Evolutionary conservation across 352 stramenopile species (phyloP).

Genomic region (Globisporangium polare): DNA sequence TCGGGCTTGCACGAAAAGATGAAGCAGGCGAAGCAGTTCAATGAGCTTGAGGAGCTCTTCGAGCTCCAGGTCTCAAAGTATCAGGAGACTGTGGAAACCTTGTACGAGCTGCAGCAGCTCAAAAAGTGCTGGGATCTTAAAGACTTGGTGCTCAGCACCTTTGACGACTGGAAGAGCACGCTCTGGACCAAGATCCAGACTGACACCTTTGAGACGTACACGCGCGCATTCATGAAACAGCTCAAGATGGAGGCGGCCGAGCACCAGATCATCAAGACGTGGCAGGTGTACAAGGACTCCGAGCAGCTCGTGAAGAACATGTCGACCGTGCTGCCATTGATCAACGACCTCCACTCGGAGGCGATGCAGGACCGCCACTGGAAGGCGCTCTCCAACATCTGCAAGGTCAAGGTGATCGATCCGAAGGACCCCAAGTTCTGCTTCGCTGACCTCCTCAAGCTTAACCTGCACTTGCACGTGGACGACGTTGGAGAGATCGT

Average conservation of each 20-base stretch:
- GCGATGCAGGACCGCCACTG: constrained; percentile 94
- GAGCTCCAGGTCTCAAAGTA: constrained; percentile 87
- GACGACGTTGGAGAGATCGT: constrained; percentile 87
- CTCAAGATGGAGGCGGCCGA: constrained; percentile 79
- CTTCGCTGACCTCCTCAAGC: constrained; percentile 80
- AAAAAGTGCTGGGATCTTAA: constrained; percentile 89
- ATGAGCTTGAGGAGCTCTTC: constrained; percentile 85
- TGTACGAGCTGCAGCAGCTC: constrained; percentile 84
- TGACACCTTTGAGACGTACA: constrained; percentile 72
- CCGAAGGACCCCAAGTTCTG: constrained; percentile 81
- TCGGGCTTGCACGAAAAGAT: constrained; percentile 70
- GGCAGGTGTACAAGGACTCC: constrained; percentile 87
- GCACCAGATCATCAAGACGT: constrained; percentile 83
- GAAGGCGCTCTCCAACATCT: constrained; percentile 83
- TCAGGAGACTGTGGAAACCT: constrained; percentile 84
- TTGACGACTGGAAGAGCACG: constrained; percentile 85
- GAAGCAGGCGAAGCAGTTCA: constrained; percentile 79
- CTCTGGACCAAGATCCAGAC: constrained; percentile 82
- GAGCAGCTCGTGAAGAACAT: constrained; percentile 88
- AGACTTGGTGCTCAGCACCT: constrained; percentile 73
- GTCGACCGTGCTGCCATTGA: constrained; percentile 80
- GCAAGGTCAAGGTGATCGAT: constrained; percentile 85
- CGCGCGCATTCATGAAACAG: constrained; percentile 81
- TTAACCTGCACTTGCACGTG: constrained; percentile 78
- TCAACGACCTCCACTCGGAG: constrained; percentile 94